Evolutionary conservation across 805 yeast species (phyloP).

Genomic region (Candida silvatica): DNA sequence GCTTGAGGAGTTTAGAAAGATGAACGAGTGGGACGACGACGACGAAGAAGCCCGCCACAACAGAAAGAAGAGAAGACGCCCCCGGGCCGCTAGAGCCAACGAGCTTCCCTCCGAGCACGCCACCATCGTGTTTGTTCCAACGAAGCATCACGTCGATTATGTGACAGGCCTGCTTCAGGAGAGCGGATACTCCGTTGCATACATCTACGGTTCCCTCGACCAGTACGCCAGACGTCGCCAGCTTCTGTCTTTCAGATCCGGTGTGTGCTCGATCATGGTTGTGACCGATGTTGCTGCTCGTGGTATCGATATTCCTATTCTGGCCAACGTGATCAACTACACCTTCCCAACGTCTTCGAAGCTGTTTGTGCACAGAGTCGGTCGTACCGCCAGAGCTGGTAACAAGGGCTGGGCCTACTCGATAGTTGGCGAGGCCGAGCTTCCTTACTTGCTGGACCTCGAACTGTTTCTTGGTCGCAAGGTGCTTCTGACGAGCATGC

Average conservation of each 20-base stretch:
- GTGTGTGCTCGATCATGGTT: constrained; percentile 77
- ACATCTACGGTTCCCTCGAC: constrained; percentile 89
- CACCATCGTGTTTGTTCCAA: constrained; percentile 91
- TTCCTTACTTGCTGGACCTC: constrained; percentile 84
- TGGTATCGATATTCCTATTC: constrained; percentile 96
- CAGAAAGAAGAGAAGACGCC: constrained; percentile 26
- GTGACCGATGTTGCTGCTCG: constrained; percentile 99
- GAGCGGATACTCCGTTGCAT: constrained; percentile 79
- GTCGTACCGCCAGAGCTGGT: constrained; percentile 99
- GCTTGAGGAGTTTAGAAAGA: constrained; percentile 51
- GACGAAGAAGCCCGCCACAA: constrained; percentile 42
- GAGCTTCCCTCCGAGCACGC: constrained; percentile 79
- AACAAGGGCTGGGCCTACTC: constrained; percentile 97
- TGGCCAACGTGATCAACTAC: constrained; percentile 90
- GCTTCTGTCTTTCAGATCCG: constrained; percentile 74
- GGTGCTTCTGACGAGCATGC: constrained; percentile 61
- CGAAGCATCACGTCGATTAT: constrained; percentile 96
- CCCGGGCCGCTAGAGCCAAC: constrained; percentile 66
- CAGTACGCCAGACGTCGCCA: constrained; percentile 92
- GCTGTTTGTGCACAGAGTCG: constrained; percentile 93
- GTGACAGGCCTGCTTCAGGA: constrained; percentile 59
- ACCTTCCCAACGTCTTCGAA: constrained; percentile 89
- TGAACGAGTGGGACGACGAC: constrained; percentile 39
- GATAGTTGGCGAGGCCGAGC: constrained; percentile 72
- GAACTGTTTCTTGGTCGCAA: constrained; percentile 86